Conservation (phyloP, 2,329 filamentous ascomycete genomes). For the Phaeosphaeria sp. region DNA sequence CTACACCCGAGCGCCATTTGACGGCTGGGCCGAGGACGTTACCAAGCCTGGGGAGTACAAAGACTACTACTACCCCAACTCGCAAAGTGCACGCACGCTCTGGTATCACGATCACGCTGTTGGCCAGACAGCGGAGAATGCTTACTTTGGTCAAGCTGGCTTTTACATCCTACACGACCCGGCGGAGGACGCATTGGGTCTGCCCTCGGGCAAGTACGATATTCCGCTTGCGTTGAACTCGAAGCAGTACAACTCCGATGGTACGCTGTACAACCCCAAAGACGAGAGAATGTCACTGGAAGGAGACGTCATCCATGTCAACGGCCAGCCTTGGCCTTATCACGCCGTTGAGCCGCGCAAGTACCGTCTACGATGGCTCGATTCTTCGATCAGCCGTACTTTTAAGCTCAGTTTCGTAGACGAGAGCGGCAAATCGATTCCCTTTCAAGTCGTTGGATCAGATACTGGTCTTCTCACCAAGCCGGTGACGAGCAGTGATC, state of each 20-base stretch:
- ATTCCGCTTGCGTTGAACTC: slow-evolving; percentile 59
- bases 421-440: slow-evolving; percentile 40
- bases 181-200: slow-evolving; percentile 56
- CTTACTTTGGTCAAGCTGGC: slow-evolving; percentile 64
- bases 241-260: slow-evolving; percentile 61
- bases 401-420: slow-evolving; percentile 58
- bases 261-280: slow-evolving; percentile 56
- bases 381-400: slow-evolving; percentile 48
- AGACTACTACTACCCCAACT: slow-evolving; percentile 69
- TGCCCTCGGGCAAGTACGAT: slow-evolving; percentile 63
- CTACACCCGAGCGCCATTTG: slow-evolving; percentile 55
- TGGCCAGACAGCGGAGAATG: slow-evolving; percentile 59
- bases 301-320: slow-evolving; percentile 66
- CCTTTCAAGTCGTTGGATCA: slow-evolving; percentile 62
- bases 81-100: slow-evolving; percentile 59
- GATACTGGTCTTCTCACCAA: slow-evolving; percentile 52
- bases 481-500: slow-evolving; percentile 55
- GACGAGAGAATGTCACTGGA: slow-evolving; percentile 57
- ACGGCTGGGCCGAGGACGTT: slow-evolving; percentile 63
- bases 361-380: slow-evolving; percentile 64
- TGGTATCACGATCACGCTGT: slow-evolving; percentile 63
- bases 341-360: slow-evolving; percentile 64
- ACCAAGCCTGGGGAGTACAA: slow-evolving; percentile 62
- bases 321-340: slow-evolving; percentile 66
- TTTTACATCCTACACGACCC: slow-evolving; percentile 63